phyloP scores from a whole-genome alignment of 176 grass and related monocot genomes.

The Pharus latifolius region DNA sequence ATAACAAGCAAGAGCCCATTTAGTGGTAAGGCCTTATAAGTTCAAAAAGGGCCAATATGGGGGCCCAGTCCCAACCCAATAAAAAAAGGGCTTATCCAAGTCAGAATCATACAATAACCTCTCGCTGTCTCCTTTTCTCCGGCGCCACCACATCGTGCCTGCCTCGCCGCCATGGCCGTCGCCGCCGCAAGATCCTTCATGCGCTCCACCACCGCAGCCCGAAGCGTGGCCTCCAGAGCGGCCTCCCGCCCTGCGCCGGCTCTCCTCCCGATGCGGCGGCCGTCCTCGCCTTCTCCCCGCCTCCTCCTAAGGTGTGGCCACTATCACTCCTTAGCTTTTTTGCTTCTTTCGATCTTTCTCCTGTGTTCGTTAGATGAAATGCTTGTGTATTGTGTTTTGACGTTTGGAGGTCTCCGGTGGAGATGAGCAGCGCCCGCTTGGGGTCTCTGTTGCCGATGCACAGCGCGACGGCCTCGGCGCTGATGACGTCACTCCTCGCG shows the following conservation, averaged over 20 bases:
- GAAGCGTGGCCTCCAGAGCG: neutral
- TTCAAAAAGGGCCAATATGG: too few species aligned
- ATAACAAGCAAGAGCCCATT: too few species aligned
- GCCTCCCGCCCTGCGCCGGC: neutral
- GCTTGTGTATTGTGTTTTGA: too few species aligned
- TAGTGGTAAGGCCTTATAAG: too few species aligned
- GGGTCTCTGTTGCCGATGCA: conserved; percentile 33
- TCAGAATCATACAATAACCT: too few species aligned
- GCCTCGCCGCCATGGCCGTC: conserved; percentile 1
- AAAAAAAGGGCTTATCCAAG: too few species aligned
- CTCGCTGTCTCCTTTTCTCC: neutral
- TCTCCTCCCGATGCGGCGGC: neutral
- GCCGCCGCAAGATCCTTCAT: conserved; percentile 25
- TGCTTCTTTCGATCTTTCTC: neutral
- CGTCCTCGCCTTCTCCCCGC: too few species aligned
- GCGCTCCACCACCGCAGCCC: neutral
- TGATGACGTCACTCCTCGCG: conserved; percentile 26
- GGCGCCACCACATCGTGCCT: neutral
- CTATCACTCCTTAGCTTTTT: too few species aligned
- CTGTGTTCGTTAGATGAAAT: neutral
- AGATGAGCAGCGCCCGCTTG: conserved; percentile 29
- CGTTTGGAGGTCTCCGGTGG: conserved; percentile 17
- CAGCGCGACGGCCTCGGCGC: conserved; percentile 30
- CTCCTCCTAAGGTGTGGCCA: conserved; percentile 17
- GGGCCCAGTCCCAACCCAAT: too few species aligned